phyloP scores from a whole-genome alignment of 805 yeast genomes.

The Cyberlindnera euphorbiae region DNA sequence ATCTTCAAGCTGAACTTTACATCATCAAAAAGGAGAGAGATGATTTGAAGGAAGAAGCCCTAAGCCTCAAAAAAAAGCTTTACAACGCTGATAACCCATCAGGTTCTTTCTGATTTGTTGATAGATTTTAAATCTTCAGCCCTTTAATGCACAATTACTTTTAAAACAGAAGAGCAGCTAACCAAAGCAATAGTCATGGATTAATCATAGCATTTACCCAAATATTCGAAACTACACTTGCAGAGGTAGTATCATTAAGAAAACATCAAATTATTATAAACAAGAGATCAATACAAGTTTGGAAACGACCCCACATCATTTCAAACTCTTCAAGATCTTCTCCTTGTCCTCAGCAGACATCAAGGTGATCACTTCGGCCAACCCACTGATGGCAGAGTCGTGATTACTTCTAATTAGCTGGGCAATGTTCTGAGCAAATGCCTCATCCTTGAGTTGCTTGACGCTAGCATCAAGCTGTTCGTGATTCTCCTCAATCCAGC shows the following conservation, averaged over 20 bases:
- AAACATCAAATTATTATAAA: conserved; percentile 3
- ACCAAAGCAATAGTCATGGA: too few species aligned
- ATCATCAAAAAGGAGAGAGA: conserved; percentile 82
- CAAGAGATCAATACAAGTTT: conserved; percentile 10
- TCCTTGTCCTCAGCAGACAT: conserved; percentile 52
- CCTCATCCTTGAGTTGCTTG: conserved; percentile 61
- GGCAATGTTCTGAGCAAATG: conserved; percentile 60
- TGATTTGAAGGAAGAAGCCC: conserved; percentile 59
- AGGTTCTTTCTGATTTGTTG: conserved; percentile 4
- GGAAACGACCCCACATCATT: conserved; percentile 15
- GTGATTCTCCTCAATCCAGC: conserved; percentile 81
- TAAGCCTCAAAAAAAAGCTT: conserved; percentile 55
- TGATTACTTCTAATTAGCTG: conserved; percentile 52
- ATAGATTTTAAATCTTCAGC: too few species aligned
- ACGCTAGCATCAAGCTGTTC: conserved; percentile 53
- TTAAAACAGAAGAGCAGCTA: too few species aligned
- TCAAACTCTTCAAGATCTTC: conserved; percentile 33
- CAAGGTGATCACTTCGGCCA: conserved; percentile 49
- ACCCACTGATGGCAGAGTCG: conserved; percentile 48
- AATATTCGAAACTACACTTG: too few species aligned
- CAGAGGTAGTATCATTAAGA: too few species aligned
- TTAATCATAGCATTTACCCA: too few species aligned
- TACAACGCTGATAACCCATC: conserved; percentile 20
- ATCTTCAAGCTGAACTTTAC: conserved; percentile 77
- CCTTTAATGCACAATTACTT: too few species aligned